phyloP scores from a whole-genome alignment of 768 basidiomycete genomes.

The Serendipita indica region DNA sequence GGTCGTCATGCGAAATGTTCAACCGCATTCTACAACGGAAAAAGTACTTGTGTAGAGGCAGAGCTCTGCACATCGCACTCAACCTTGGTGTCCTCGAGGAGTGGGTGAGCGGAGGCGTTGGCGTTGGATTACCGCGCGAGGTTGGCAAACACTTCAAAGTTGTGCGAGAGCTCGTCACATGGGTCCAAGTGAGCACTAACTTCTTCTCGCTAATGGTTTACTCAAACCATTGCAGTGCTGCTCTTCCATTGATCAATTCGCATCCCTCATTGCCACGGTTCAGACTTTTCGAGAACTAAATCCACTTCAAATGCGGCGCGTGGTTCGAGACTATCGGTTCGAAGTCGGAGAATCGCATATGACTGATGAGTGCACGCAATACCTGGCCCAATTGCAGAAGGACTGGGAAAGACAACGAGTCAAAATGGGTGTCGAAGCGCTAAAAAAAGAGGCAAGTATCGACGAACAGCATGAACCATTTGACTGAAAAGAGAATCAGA shows the following conservation, averaged over 20 bases:
- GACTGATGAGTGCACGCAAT: constrained; percentile 91
- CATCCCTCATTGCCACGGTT: constrained; percentile 76
- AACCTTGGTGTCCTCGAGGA: constrained; percentile 79
- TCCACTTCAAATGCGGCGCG: constrained; percentile 92
- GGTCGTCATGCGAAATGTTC: constrained; percentile 85
- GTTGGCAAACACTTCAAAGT: constrained; percentile 71
- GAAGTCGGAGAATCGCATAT: constrained; percentile 86
- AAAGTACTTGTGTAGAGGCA: constrained; percentile 83
- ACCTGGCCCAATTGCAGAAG: constrained; percentile 86
- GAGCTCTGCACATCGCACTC: constrained; percentile 79
- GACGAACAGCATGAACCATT: neutral
- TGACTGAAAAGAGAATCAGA: constrained; percentile 26
- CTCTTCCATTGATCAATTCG: constrained; percentile 78
- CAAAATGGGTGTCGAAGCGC: constrained; percentile 69
- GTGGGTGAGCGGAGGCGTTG: constrained; percentile 61
- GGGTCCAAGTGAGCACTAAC: constrained; percentile 52
- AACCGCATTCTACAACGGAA: constrained; percentile 80
- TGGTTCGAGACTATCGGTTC: constrained; percentile 70
- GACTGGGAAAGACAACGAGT: constrained; percentile 93
- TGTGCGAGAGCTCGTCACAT: constrained; percentile 66
- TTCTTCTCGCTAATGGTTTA: too few relatives aligned
- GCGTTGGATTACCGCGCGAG: constrained; percentile 50
- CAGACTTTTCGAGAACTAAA: constrained; percentile 78
- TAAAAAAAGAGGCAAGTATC: constrained; percentile 58
- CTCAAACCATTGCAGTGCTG: constrained; percentile 39